Evolutionary conservation across 1,284 basidiomycete species (phyloP).

Genomic region (Austropuccinia psidii): DNA sequence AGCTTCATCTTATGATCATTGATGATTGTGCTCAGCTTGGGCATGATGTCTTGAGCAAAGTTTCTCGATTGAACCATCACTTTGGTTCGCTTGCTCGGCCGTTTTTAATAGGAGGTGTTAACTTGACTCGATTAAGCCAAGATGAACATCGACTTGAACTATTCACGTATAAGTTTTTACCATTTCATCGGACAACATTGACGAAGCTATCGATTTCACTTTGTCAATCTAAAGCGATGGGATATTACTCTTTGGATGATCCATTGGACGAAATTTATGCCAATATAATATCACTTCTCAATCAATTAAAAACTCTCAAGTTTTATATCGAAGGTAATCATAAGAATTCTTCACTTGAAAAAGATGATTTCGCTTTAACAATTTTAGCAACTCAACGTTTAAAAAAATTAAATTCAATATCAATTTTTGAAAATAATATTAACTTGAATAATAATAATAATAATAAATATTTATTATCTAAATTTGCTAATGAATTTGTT

Average conservation of each 20-base stretch:
- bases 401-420: no score
- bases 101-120: neutral
- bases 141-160: neutral
- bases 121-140: neutral
- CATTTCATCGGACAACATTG: neutral
- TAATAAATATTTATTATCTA: no score
- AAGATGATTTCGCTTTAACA: no score
- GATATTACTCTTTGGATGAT: neutral
- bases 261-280: constrained; percentile 8
- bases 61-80: neutral
- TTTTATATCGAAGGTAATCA: no score
- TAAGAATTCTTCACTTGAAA: no score
- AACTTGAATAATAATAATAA: no score
- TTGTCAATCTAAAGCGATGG: neutral
- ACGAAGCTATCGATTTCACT: neutral
- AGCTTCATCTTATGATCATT: neutral
- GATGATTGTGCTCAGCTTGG: neutral
- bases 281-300: neutral
- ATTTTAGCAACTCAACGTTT: no score
- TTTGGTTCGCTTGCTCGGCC: constrained; percentile 2
- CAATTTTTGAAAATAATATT: no score
- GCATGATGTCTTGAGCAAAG: neutral
- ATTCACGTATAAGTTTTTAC: neutral
- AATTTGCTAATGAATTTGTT: no score
- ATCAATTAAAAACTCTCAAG: neutral